Conservation (phyloP, 345 rosid species). For the Dovyalis caffra region DNA sequence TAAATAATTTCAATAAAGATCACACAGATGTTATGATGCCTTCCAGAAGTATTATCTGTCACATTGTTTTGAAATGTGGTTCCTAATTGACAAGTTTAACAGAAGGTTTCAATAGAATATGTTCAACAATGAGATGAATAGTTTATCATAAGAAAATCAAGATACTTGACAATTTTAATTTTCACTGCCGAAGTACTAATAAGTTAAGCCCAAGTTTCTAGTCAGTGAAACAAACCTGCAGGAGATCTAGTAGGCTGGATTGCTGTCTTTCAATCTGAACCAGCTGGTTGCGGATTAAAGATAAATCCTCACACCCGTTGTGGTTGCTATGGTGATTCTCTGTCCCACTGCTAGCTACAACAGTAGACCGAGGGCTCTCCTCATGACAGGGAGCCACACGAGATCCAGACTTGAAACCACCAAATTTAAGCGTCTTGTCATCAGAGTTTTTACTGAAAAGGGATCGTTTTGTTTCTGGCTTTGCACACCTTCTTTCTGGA, state of each 20-base stretch:
- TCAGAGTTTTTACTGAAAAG: constrained; percentile 50
- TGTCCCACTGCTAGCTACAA: constrained; percentile 34
- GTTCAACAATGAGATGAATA: not conserved
- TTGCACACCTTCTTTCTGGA: constrained; percentile 26
- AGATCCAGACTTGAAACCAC: constrained; percentile 54
- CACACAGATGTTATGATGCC: no score
- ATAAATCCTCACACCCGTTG: constrained; percentile 68
- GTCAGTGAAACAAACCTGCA: constrained; percentile 60
- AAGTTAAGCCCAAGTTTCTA: constrained; percentile 12
- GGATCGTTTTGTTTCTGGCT: constrained; percentile 43
- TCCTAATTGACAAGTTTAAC: not conserved
- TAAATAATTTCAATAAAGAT: no score
- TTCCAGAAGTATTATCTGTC: no score
- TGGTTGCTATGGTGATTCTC: constrained; percentile 59
- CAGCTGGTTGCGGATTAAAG: constrained; percentile 77
- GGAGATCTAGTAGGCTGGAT: constrained; percentile 78
- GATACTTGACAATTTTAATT: not conserved
- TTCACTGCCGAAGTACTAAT: not conserved
- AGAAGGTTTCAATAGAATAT: not conserved
- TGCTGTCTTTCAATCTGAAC: constrained; percentile 94
- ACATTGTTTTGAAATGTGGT: no score
- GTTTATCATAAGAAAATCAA: not conserved
- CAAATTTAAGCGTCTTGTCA: constrained; percentile 47
- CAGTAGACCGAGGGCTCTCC: constrained; percentile 37
- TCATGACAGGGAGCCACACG: constrained; percentile 51